Evolutionary conservation across 495 filamentous ascomycete genomes (phyloP).

Genomic region (Aspergillus carlsbadensis): DNA sequence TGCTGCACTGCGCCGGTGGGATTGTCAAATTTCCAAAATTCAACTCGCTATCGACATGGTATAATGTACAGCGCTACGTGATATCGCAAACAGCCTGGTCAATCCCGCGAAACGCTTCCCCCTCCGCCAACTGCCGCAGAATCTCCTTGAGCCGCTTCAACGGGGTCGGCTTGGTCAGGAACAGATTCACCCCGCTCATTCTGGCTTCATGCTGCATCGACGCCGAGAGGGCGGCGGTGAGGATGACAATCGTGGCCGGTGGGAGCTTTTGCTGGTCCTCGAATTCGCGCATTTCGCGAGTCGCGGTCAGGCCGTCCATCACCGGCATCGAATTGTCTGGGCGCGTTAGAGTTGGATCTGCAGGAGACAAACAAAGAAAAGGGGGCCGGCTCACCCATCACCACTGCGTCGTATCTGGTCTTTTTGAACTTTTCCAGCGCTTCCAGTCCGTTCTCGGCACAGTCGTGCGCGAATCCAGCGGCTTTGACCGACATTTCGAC

Average conservation of each 20-base stretch:
- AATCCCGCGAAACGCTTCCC: background rate
- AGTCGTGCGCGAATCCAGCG: slow-evolving; percentile 13
- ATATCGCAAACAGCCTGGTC: background rate
- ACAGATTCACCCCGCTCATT: slow-evolving; percentile 58
- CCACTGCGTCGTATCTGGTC: slow-evolving; percentile 39
- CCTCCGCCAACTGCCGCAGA: slow-evolving; percentile 2
- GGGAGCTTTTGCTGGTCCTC: slow-evolving; percentile 35
- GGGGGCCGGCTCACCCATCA: slow-evolving; percentile 36
- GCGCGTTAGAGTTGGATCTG: too few relatives aligned
- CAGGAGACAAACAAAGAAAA: background rate
- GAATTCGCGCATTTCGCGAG: slow-evolving; percentile 53
- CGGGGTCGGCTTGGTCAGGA: slow-evolving; percentile 61
- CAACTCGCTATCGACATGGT: too few relatives aligned
- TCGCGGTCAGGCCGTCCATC: slow-evolving; percentile 62
- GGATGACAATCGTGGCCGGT: slow-evolving; percentile 54
- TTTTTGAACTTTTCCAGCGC: slow-evolving; percentile 48
- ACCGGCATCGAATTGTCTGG: slow-evolving; percentile 65
- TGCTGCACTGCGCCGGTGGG: too few relatives aligned
- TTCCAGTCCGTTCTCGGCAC: slow-evolving; percentile 22
- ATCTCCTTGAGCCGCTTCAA: slow-evolving; percentile 28
- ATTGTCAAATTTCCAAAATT: too few relatives aligned
- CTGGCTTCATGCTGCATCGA: slow-evolving; percentile 58
- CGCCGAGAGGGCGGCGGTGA: slow-evolving; percentile 57
- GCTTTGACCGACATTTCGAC: slow-evolving; percentile 25
- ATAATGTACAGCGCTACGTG: too few relatives aligned